Percentiles rank a stretch among this genome's conserved stretches.
Conservation (phyloP, 805 yeast genomes). For the Starmera dryadoides region DNA sequence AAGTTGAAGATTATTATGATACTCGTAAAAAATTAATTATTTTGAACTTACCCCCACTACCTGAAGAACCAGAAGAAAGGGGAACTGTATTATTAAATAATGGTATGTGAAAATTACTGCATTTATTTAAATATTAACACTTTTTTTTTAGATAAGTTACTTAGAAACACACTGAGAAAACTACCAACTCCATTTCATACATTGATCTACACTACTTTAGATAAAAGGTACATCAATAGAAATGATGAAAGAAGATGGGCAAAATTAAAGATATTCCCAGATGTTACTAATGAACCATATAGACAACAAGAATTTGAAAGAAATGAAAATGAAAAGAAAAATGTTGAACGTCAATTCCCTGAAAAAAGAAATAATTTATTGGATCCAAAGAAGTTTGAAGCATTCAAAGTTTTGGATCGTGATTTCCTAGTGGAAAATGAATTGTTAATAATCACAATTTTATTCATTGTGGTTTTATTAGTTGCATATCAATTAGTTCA, state of each 20-base stretch:
- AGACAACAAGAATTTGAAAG: constrained; percentile 49
- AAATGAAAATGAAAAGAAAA: constrained; percentile 34
- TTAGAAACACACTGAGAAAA: constrained; percentile 53
- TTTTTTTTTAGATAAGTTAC: constrained; percentile 19
- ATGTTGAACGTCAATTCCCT: constrained; percentile 23
- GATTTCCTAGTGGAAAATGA: constrained; percentile 47
- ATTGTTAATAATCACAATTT: constrained; percentile 32
- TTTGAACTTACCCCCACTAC: constrained; percentile 48
- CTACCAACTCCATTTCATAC: constrained; percentile 71
- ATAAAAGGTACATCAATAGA: constrained; percentile 18
- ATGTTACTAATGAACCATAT: constrained; percentile 43
- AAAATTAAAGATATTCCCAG: constrained; percentile 42
- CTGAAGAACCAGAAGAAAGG: constrained; percentile 25
- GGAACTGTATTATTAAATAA: constrained; percentile 27
- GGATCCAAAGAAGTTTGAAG: constrained; percentile 15
- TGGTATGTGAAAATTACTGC: constrained; percentile 29
- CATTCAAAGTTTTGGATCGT: constrained; percentile 33
- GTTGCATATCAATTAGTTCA: background rate
- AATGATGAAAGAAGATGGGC: constrained; percentile 24
- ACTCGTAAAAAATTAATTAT: constrained; percentile 53
- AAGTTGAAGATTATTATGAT: constrained; percentile 53
- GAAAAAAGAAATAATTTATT: constrained; percentile 26
- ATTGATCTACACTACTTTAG: constrained; percentile 45
- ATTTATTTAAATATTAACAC: constrained; percentile 6
- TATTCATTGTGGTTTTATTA: constrained; percentile 7